Base-by-base conservation (phyloP, 352 stramenopile genomes). In the Vaucheria bursata region DNA sequence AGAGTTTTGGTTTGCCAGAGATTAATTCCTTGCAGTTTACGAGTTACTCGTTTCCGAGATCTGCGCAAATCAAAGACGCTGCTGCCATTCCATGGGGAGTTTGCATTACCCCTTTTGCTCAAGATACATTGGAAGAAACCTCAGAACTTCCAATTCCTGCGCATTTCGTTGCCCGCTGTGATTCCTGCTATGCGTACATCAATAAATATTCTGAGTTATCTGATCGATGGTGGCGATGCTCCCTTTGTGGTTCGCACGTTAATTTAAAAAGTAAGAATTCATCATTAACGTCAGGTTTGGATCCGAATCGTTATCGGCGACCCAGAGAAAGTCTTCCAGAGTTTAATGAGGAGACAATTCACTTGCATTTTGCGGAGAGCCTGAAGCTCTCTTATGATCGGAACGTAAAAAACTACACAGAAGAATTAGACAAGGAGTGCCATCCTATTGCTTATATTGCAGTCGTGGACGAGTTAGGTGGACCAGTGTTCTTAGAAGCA, bases 161-260 rank as follows among this genome's bases (percentile, higher is more conserved):
- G 18, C 59, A 66, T 45, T 50, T 45, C 18, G 73, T 83, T 6
- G 78, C 78, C 18, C 74, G 78, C n/a, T 83, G 78, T 68, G 72
- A 81, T 33, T 53, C 71, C 25, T 83, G 78, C 78, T 83, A 73
- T 74, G 78, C 69, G 36, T 83, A 83, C 66, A 12, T 74, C 72
- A 36, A 34, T 7, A 12, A 73, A 68, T 68, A 80, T 25, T 45
- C 25, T 12, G 70, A 74, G 12, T 18, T 67, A 29, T 12, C 36
- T 38, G 25, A 25, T n/a, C n/a, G 37, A 29, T 49, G 64, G 37
- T 18, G 32, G 64, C 32, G 64, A 12, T 71, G 33, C 64, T 29
- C 32, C 25, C 64, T 71, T n/a, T 49, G 64, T 65, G 32, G 64
- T 8, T 38, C 64, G n/a, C 64, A 71, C 25, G 1, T 1, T 25